Evolutionary conservation across 1,284 basidiomycete genomes (phyloP).

Genomic region (Naganishia albida): DNA sequence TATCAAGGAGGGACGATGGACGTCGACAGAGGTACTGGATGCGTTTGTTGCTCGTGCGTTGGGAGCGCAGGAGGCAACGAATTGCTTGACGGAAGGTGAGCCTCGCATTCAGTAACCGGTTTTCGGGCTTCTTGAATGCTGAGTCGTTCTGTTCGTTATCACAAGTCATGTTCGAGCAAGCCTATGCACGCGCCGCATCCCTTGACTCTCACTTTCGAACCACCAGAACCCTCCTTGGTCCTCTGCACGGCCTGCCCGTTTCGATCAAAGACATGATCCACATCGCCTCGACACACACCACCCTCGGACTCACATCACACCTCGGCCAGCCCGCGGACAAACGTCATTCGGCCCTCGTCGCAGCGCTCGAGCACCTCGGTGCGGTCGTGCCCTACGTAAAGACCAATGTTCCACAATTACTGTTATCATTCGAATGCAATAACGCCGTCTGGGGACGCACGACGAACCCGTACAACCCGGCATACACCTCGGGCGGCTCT

Average conservation of each 20-base stretch:
- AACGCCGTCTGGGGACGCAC: conserved; percentile 55
- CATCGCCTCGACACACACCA: conserved; percentile 36
- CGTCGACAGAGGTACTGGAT: conserved; percentile 9
- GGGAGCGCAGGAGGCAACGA: conserved; percentile 13
- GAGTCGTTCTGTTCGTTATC: conserved; percentile 50
- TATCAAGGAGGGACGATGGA: conserved; percentile 26
- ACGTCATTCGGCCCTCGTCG: conserved; percentile 33
- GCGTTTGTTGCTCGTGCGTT: conserved; percentile 16
- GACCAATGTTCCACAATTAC: conserved; percentile 64
- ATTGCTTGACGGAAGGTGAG: conserved; percentile 33
- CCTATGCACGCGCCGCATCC: conserved; percentile 50
- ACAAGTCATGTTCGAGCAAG: conserved; percentile 55
- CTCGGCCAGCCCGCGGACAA: conserved; percentile 11
- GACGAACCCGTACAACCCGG: conserved; percentile 51
- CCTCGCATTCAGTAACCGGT: neutral
- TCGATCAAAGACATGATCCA: conserved; percentile 51
- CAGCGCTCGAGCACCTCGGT: conserved; percentile 53
- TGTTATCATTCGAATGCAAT: conserved; percentile 28
- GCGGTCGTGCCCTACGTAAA: conserved; percentile 66
- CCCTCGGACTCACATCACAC: conserved; percentile 24
- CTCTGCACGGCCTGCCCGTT: conserved; percentile 60
- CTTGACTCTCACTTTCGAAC: conserved; percentile 52
- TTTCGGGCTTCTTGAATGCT: too few species aligned
- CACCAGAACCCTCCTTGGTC: conserved; percentile 53
- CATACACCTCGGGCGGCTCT: conserved; percentile 50